Conservation (phyloP, 148 eudicot species). For the Vaccinium myrtillus region DNA sequence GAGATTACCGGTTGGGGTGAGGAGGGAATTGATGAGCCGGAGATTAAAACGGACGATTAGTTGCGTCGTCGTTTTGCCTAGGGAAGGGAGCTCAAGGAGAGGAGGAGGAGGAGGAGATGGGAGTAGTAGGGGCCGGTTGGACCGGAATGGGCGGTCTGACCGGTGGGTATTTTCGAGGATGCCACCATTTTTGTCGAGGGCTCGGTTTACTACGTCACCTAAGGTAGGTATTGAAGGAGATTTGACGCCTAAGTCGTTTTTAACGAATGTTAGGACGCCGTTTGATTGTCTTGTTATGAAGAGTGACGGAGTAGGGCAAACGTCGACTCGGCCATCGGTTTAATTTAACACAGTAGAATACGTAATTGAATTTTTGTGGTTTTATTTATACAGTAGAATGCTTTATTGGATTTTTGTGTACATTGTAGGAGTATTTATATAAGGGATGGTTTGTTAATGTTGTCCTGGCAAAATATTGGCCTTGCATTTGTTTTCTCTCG, state of each 20-base stretch:
- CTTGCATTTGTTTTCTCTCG: no score
- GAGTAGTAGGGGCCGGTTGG: slow-evolving; percentile 14
- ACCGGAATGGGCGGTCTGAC: slow-evolving; percentile 10
- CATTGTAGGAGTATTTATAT: no score
- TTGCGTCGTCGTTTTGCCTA: slow-evolving; percentile 23
- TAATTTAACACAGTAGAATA: background rate
- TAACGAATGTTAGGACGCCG: slow-evolving; percentile 9
- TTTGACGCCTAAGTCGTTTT: background rate
- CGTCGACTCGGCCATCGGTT: background rate
- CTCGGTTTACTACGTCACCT: background rate
- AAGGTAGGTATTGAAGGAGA: background rate
- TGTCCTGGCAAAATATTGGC: no score
- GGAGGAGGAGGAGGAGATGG: slow-evolving; percentile 28
- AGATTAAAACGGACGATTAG: slow-evolving; percentile 36
- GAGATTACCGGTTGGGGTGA: slow-evolving; percentile 37
- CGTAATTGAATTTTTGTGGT: background rate
- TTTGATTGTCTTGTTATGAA: slow-evolving; percentile 5
- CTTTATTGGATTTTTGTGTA: background rate
- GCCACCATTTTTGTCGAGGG: slow-evolving; percentile 14
- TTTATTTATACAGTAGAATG: background rate
- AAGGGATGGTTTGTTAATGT: no score
- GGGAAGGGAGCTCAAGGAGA: slow-evolving; percentile 25
- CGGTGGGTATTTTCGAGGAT: slow-evolving; percentile 9
- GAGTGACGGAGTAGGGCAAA: background rate
- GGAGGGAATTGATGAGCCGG: slow-evolving; percentile 28